Base-by-base conservation (phyloP, 2,329 filamentous ascomycete species). In the Nemania serpens region DNA sequence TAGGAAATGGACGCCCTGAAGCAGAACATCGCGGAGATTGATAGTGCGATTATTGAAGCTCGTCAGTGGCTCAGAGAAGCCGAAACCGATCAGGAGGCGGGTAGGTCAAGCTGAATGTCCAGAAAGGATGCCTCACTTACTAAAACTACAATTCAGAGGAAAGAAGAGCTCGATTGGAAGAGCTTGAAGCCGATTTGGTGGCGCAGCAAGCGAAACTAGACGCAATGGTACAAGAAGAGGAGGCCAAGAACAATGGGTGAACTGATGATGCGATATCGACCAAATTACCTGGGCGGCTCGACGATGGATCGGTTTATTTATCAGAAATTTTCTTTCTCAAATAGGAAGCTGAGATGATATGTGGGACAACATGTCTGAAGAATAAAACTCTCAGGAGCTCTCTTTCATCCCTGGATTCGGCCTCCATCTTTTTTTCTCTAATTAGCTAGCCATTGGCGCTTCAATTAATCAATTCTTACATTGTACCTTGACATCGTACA, bases 1-100 rank as follows among this genome's bases (percentile, higher is more conserved):
- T 13, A 39, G 9, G 51, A 53, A 18, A 62, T 64, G 59, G 62
- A 64, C 18, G 13, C 29, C 5, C 12, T 62, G 12, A 64, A 33
- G 18, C 61, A 66, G 49, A 46, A 51, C 47, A 66, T 66, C 37
- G 61, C 64, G 2, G 53, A 53, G 50, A 64, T 64, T 12, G 61
- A 66, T 5, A 56, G 61, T 22, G 49, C 52, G 7, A 66, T 66
- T 29, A 64, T 64, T n/a, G 61, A 52, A 15, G 64, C 61, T n/a
- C 61, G 58, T 18, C 64, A 60, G 17, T 66, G 58, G 58, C 51
- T 64, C 2, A 46, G 29, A 13, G 64, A 66, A 45, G 64, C 64
- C 12, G 48, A n/a, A 33, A 66, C 61, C 11, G n/a, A 45, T 2
- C 18, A 49, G 17, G 64, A 66, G 1, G 22, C 9, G 7, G 43